Base-by-base conservation (phyloP, 352 stramenopile species). In the Achlya hypogyna region DNA sequence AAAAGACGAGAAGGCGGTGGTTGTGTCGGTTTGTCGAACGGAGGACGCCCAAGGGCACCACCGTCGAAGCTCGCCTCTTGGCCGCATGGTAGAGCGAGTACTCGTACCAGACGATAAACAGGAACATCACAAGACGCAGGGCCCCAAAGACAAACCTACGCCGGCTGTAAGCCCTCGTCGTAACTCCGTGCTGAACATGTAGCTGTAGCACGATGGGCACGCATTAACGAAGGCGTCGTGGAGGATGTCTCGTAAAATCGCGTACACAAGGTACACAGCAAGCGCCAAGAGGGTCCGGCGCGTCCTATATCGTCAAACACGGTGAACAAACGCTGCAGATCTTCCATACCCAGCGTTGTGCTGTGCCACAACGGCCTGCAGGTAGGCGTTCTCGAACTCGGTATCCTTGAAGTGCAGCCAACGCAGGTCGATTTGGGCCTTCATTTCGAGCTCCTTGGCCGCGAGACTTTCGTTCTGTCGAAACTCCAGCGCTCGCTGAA, bases 311-410 rank as follows among this genome's bases (percentile, higher is more conserved):
- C 23, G 29, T 16, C 23, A 16, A 16, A 16, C 29, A 16, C 23
- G 49, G 23, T 54, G 16, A 34, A 54, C 6, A 54, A 16, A 34
- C 16, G 29, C 6, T 16, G 49, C n/a, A n/a, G n/a, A n/a, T n/a
- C n/a, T n/a, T n/a, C 6, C 23, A 34, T 56, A 56, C 49, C 84
- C 84, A 69, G 87, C 81, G 0, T 89, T 74, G 16, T 81, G 78
- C 16, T 88, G 75, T 0, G 70, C 67, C 0, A 89, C 62, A 18
- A 82, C 91, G 5, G 52, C 81, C 20, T 89, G 81, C 14, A 91
- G 72, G 32, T 87, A 93, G 49, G 82, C 89, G 53, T 77, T 72
- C 62, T 93, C 84, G 78, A 90, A 89, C 0, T 88, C 81, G 0
- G 71, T 65, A 9, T 91, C 78, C 25, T 84, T 78, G 62, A 93